Base-by-base conservation (phyloP, 257 asterid species). In the Anisodus tanguticus region DNA sequence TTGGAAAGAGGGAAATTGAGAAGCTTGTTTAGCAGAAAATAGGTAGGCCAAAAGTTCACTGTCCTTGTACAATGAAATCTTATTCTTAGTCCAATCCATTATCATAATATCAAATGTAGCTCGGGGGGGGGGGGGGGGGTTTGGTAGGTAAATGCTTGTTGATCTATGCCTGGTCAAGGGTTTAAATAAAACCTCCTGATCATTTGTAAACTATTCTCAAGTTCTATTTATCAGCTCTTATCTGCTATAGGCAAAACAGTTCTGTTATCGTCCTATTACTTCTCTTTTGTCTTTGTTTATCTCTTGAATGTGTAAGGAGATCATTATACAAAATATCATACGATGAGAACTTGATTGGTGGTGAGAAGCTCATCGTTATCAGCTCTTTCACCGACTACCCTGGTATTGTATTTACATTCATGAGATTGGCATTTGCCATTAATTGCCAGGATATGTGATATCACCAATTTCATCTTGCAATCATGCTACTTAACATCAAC, bases 1-100 rank as follows among this genome's bases (percentile, higher is more conserved):
- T 35, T 96, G 39, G 97, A 94, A 78, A 87, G 94, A 83, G 97
- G 98, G 81, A 93, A 85, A 17, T 72, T 96, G 83, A 92, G 89
- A 66, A 92, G 92, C 89, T 85, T 96, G 71, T 96, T 96, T 82
- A 87, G 86, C 90, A 91, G 92, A 90, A 92, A 92, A 83, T 93
- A 90, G 85, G 64, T 63, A 51, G 81, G 81, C 64, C 64, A 76
- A 26, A 76, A 1, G 2, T 15, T 76, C 15, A 8, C 39, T 59
- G 62, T 53, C 67, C 70, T 85, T 84, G 91, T 92, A 90, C 39
- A 85, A 87, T 89, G 63, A 59, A 68, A 83, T 84, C 85, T 79
- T 76, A 74, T 54, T 80, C 87, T 80, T 89, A 72, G 8, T 82
- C 53, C 85, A 78, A 17, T 82, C 53, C 86, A 80, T 82, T 47